Base-by-base conservation (phyloP, 768 basidiomycete genomes). In the Tylopilus sp. region DNA sequence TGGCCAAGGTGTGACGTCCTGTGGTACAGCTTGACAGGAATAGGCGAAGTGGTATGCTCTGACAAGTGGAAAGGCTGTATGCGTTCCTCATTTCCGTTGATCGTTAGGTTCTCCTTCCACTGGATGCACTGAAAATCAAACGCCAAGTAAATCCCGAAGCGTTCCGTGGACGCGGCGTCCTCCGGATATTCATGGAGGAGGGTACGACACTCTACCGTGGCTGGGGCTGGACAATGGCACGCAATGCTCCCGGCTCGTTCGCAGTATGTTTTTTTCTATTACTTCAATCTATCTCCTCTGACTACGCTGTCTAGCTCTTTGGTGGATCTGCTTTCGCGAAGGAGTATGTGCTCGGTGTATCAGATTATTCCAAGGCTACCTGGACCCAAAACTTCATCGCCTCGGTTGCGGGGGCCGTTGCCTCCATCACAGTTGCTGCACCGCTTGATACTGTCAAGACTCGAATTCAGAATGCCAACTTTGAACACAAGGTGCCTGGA, bases 181-280 rank as follows among this genome's bases (percentile, higher is more conserved):
- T 97, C 50, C 87, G 88, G 49, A 92, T 99, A 62, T 83, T 99
- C 71, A 71, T 83, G 67, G 95, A 99, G 61, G 96, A 98, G 68
- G 92, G 94, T 52, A 82, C 89, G 10, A 82, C 88, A 1, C 81
- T 99, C 31, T 99, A 99, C 73, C 86, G 94, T 57, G 96, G 96
- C 26, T 97, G 95, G 92, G 95, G 95, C 41, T 98, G 96, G 96
- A 98, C 96, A 22, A 87, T 97, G 81, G 96, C 94, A 3, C 84
- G 96, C 48, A 99, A 99, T 62, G 96, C 96, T 1, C 96, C 96
- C 0, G 96, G 96, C 12, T 85, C 82, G 48, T 99, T 99, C 63
- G 92, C 96, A 50, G 94, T 96, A 65, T 56, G 89, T 76, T 4
- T n/a, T 28, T 13, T 42, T 45, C 26, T 6, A n/a, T 37, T 19